These are phyloP conservation scores for Termitomyces sp. DNA, from an alignment of 768 basidiomycete species.

Conservation along the genomic window DNA sequence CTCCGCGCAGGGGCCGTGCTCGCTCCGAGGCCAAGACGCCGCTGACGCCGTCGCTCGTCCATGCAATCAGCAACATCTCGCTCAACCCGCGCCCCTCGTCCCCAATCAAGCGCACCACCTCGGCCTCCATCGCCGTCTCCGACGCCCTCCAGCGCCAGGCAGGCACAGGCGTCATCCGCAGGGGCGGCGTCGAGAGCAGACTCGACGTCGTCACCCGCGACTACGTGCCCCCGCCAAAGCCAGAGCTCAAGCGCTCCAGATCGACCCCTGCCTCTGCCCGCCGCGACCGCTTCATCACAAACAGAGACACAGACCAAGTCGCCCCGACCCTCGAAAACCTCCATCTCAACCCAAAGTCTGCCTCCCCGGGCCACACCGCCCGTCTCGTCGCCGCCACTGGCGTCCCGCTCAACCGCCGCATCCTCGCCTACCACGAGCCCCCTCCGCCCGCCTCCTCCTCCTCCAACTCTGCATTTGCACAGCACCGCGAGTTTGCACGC, in stretches of 20 bases:
- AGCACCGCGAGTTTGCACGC: conserved; percentile 72
- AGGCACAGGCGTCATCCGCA: conserved; percentile 62
- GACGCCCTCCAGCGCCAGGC: conserved; percentile 59
- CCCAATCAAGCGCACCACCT: conserved; percentile 57
- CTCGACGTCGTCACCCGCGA: conserved; percentile 74
- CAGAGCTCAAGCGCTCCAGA: conserved; percentile 64
- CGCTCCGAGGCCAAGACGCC: conserved; percentile 48
- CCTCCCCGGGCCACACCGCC: conserved; percentile 75
- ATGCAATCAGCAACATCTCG: conserved; percentile 35
- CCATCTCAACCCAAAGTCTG: conserved; percentile 48
- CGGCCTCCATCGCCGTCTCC: conserved; percentile 39
- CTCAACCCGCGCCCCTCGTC: conserved; percentile 61
- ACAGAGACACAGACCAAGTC: conserved; percentile 44
- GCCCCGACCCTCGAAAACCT: conserved; percentile 63
- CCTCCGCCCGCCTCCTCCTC: conserved; percentile 67
- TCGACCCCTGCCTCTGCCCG: conserved; percentile 62
- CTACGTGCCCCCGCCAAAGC: conserved; percentile 67
- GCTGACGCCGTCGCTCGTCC: conserved; percentile 39
- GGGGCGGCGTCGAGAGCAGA: conserved; percentile 71
- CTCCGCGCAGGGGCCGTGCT: conserved; percentile 39
- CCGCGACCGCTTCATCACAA: conserved; percentile 72
- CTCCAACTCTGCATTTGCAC: conserved; percentile 66
- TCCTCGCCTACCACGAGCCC: conserved; percentile 84
- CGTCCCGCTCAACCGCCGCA: conserved; percentile 71
- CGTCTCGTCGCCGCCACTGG: conserved; percentile 73